Base-by-base conservation (phyloP, 768 basidiomycete species). In the Mycena maculata region DNA sequence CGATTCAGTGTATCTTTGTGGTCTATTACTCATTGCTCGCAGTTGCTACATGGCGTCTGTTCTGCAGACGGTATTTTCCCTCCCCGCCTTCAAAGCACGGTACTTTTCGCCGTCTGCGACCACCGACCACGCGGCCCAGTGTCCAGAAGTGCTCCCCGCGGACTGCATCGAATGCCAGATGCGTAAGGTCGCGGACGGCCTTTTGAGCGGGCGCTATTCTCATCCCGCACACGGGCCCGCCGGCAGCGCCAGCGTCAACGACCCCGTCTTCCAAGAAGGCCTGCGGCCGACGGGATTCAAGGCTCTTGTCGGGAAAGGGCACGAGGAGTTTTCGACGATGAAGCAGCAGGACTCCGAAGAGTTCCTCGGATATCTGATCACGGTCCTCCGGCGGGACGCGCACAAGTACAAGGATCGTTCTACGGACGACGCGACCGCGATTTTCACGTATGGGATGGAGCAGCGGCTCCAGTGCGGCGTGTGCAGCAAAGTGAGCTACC, bases 11-110 rank as follows among this genome's bases (percentile, higher is more conserved):
- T 20, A 27, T 52, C 36, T 16, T 36, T 31, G 60, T n/a, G 52
- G 42, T 5, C 28, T 16, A 28, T 58, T 36, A 48, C 16, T 15
- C n/a, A n/a, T 44, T 20, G 27, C 30, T 55, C 25, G 20, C 67
- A 95, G 96, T 76, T 99, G 97, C 78, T 99, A 99, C 81, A 97
- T 99, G 90, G 94, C 96, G 1, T 98, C 96, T 0, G 91, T 95
- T 13, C 78, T 99, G 0, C 97, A 99, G 79, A 87, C 89, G 0
- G 70, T 98, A 2, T 97, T 98, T 81, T 83, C 95, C 2, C 86
- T 99, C 3, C 85, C 90, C 0, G 72, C 87, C 0, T 99, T 98
- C 84, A 87, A 89, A 69, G 74, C 82, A 2, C 89, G 93, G 11
- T 99, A 98, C 81, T 80, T 82, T 63, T 71, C 76, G 10, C 65